These are phyloP conservation scores for Trametopsis cervina DNA, from an alignment of 768 basidiomycete genomes.

Conservation along the genomic window DNA sequence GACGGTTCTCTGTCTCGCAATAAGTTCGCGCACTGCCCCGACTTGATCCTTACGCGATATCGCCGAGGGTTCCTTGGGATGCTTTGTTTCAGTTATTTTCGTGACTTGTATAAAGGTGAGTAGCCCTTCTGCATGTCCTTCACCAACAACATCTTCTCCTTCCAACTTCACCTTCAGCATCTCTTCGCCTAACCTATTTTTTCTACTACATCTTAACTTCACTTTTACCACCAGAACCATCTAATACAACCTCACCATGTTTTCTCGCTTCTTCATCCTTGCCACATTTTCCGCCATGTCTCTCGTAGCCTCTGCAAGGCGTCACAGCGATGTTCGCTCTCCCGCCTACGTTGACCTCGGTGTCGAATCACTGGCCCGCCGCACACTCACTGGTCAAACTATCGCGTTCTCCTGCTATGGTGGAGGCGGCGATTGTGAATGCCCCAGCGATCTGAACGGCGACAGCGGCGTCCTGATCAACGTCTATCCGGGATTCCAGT, in stretches of 20 bases:
- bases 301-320: not conserved
- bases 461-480: slow-evolving; percentile 18
- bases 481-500: slow-evolving; percentile 17
- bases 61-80: no score
- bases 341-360: slow-evolving; percentile 1
- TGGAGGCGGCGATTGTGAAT: slow-evolving; percentile 15
- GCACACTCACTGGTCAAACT: slow-evolving; percentile 11
- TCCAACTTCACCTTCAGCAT: no score
- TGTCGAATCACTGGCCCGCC: not conserved
- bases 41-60: no score
- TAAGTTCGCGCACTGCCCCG: no score
- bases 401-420: slow-evolving; percentile 18
- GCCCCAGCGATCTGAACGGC: slow-evolving; percentile 14
- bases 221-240: no score
- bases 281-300: not conserved
- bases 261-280: not conserved
- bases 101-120: no score
- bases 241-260: slow-evolving; percentile 2
- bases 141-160: no score
- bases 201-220: no score
- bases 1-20: no score
- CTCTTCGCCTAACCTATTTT: no score
- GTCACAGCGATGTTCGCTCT: not conserved
- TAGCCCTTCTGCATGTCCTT: no score
- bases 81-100: no score